Base-by-base conservation (phyloP, 495 filamentous ascomycete species). In the Daldinia concentrica region DNA sequence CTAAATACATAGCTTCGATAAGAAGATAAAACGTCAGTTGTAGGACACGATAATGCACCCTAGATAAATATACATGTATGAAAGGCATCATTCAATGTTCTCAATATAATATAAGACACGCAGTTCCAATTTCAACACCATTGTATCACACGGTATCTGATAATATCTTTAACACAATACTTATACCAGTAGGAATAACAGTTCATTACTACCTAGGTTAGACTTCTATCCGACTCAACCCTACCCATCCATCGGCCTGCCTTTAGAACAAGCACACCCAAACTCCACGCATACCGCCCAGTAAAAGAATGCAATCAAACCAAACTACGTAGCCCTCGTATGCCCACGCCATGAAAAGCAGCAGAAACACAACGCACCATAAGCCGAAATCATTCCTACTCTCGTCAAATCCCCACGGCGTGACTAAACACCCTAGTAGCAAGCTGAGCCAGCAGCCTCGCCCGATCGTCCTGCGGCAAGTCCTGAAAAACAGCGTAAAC, bases 401-500 rank as follows among this genome's bases (percentile, higher is more conserved):
- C 17, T 3, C 19, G 29, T 80, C 63, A 83, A 26, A 82, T 66
- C 11, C 83, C 81, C 45, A 82, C 82, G 17, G 82, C 82, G 62
- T 88, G 86, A 56, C 85, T 86, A 70, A 94, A 91, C 1, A 93
- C 86, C 78, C 89, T 92, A 22, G 90, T 88, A 15, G 91, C 91
- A 64, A 94, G 77, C 80, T 92, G 89, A 76, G 89, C 91, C 58
- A 94, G 79, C 74, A 99, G 79, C 82, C 88, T 89, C 36, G 92
- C 87, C 72, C 91, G 90, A 75, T 97, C 94, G 32, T 80, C 82
- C 79, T 91, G 90, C 65, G 94, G 94, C 74, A 98, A 79, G 66
- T 97, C 92, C 78, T 88, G 87, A 71, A 95, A 98, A 26, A 97
- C 95, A 48, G 88, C 86, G 82, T 96, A 98, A 22, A 99, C 96